Evolutionary conservation across 2,329 filamentous ascomycete genomes (phyloP).

Genomic region (Alternaria conjuncta): DNA sequence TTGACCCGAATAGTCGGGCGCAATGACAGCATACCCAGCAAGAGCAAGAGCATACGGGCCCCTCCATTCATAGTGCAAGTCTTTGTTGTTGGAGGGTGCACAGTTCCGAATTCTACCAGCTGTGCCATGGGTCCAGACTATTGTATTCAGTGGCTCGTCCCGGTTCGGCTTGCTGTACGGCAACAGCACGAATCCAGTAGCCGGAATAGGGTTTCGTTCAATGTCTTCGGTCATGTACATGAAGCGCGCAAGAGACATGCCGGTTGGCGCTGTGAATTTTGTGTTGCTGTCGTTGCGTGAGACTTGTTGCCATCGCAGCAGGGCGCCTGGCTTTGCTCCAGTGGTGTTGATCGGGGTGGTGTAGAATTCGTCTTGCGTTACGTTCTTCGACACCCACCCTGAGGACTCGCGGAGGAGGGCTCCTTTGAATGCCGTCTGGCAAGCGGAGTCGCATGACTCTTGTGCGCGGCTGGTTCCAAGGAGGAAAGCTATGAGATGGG

Average conservation of each 20-base stretch:
- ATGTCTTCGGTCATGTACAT: background rate
- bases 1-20: conserved; percentile 24
- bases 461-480: too few relatives aligned
- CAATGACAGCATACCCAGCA: conserved; percentile 29
- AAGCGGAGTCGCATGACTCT: too few relatives aligned
- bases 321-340: too few relatives aligned
- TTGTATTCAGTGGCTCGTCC: background rate
- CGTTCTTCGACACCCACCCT: too few relatives aligned
- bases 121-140: background rate
- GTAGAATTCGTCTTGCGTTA: too few relatives aligned
- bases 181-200: background rate
- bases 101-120: background rate
- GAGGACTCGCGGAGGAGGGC: too few relatives aligned
- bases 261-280: background rate
- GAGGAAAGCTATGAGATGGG: too few relatives aligned
- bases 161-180: background rate
- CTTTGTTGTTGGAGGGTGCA: conserved; percentile 26
- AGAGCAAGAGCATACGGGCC: conserved; percentile 22
- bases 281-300: background rate
- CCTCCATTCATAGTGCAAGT: conserved; percentile 31
- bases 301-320: too few relatives aligned
- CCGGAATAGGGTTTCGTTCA: background rate
- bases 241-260: background rate
- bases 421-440: too few relatives aligned
- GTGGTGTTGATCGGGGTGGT: too few relatives aligned